Conservation (phyloP, 495 filamentous ascomycete genomes). For the Parathielavia hyrcaniae region DNA sequence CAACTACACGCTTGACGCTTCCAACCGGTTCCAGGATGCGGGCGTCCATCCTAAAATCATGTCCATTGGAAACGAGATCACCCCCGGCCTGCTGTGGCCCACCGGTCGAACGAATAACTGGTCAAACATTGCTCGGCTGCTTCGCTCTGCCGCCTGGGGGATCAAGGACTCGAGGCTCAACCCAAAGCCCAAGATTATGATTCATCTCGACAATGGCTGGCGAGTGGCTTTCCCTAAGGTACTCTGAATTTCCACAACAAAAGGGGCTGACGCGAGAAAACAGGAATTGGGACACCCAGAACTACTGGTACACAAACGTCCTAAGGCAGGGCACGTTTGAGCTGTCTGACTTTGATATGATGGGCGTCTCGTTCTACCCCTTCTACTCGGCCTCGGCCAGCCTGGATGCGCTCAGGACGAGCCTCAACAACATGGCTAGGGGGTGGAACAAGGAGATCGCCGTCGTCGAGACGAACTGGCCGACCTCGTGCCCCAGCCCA, state of each 20-base stretch:
- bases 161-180: slow-evolving; percentile 55
- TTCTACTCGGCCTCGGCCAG: slow-evolving; percentile 55
- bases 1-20: slow-evolving; percentile 57
- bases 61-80: slow-evolving; percentile 67
- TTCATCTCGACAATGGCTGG: slow-evolving; percentile 66
- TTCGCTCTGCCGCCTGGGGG: slow-evolving; percentile 57
- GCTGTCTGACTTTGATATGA: slow-evolving; percentile 57
- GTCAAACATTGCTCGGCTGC: slow-evolving; percentile 52
- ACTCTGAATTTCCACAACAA: background rate
- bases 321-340: slow-evolving; percentile 47
- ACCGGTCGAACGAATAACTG: slow-evolving; percentile 49
- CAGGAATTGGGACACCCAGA: slow-evolving; percentile 55
- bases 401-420: slow-evolving; percentile 48
- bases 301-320: slow-evolving; percentile 55
- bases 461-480: slow-evolving; percentile 65
- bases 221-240: slow-evolving; percentile 3
- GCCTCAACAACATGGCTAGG: slow-evolving; percentile 52
- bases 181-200: slow-evolving; percentile 56
- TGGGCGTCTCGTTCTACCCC: slow-evolving; percentile 66
- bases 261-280: background rate
- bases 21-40: slow-evolving; percentile 52
- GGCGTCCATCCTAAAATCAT: slow-evolving; percentile 54
- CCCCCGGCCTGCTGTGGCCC: slow-evolving; percentile 57
- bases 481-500: slow-evolving; percentile 51
- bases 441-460: slow-evolving; percentile 55